These are phyloP conservation scores for Crithidia fasciculata DNA, from an alignment of 208 protist genomes.

Conservation along the genomic window DNA sequence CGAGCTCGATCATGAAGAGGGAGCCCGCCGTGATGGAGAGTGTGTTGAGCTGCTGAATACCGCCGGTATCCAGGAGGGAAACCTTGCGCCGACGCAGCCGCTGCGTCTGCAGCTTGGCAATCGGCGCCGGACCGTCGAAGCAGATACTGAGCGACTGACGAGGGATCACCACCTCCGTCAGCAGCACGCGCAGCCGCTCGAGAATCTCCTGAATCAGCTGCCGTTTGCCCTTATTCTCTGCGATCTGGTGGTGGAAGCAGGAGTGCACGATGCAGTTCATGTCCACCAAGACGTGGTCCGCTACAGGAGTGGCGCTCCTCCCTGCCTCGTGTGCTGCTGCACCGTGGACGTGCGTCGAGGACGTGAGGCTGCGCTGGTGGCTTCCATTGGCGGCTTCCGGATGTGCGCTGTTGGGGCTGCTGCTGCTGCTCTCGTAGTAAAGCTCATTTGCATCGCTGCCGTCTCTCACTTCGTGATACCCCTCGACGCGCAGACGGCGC, in stretches of 20 bases:
- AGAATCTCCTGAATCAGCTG: conserved; percentile 82
- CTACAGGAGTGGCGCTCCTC: neutral
- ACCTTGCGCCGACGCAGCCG: conserved; percentile 77
- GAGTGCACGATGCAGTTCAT: conserved; percentile 90
- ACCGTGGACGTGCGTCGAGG: conserved; percentile 19
- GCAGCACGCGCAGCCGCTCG: conserved; percentile 65
- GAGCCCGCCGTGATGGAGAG: conserved; percentile 83
- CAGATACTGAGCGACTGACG: conserved; percentile 73
- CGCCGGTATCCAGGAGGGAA: conserved; percentile 51
- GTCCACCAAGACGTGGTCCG: conserved; percentile 84
- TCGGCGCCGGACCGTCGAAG: conserved; percentile 82
- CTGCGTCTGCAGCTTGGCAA: conserved; percentile 86
- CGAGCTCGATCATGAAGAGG: conserved; percentile 86
- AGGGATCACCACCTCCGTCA: conserved; percentile 70
- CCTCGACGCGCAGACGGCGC: conserved; percentile 27
- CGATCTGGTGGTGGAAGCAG: conserved; percentile 47
- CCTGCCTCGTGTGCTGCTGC: neutral
- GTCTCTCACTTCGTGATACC: conserved; percentile 13
- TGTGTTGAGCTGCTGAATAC: conserved; percentile 57
- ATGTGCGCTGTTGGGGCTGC: neutral
- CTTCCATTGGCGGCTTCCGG: neutral
- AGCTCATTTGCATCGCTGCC: conserved; percentile 1
- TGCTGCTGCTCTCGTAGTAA: neutral
- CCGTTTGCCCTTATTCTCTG: conserved; percentile 47
- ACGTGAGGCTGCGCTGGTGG: conserved; percentile 15